Base-by-base conservation (phyloP, 768 basidiomycete species). In the Pseudohyphozyma bogoriensis region DNA sequence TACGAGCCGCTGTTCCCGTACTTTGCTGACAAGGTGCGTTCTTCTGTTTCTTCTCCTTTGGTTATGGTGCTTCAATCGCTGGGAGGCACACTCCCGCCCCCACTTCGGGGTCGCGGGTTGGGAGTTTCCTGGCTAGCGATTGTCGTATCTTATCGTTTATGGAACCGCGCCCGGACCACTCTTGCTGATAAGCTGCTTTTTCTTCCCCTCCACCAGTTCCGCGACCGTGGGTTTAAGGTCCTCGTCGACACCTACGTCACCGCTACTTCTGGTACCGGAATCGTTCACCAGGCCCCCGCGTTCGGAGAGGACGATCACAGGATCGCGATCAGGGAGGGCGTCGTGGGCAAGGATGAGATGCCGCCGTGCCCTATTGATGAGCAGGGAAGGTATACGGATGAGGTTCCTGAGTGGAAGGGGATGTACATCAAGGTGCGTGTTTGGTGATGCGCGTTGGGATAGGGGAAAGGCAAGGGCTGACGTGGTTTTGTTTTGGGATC, bases 251-350 rank as follows among this genome's bases (percentile, higher is more conserved):
- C 84, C 0, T 99, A 99, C 72, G 93, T 99, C 51, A 93, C 89
- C 5, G 86, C 85, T 68, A 80, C 83, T 20, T 87, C 90, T 61
- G 95, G 95, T 71, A 99, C 95, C 32, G 95, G 95, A 69, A 92
- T 97, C 70, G 95, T 99, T 33, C 95, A 99, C 73, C 95, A 99
- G 76, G 90, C 95, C 3, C 95, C 95, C 3, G 92, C 86, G 0
- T 97, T 95, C 70, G 95, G 95, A 77, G 93, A 97, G 73, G 95
- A 99, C 69, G 95, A 99, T 80, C 89, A 96, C 74, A 87, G 95
- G 55, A 82, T 99, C 69, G 85, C 87, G 31, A 79, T 93, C 62
- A 82, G 83, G 5, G 81, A 93, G 69, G 87, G 85, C 24, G 81
- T 96, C 55, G 73, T 97, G n/a, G 78, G 79, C 29, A 78, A 81